Evolutionary conservation across 2,329 filamentous ascomycete species (phyloP).

Genomic region (Aspergillus sp.): DNA sequence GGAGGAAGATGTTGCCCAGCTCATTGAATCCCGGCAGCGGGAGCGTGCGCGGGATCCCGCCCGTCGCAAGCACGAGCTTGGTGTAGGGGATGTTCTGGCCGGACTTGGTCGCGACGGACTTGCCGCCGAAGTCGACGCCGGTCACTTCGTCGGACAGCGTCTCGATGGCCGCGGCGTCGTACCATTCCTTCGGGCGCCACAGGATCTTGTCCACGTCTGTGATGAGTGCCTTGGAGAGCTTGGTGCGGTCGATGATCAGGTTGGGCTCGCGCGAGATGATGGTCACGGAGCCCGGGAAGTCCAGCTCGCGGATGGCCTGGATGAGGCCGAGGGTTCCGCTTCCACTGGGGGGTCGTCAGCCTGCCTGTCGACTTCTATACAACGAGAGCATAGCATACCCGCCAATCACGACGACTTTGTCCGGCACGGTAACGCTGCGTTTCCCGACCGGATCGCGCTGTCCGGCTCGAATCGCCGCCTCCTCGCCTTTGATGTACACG

Average conservation of each 20-base stretch:
- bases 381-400: constrained; percentile 37
- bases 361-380: background rate
- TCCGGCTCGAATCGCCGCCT: constrained; percentile 66
- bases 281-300: constrained; percentile 71
- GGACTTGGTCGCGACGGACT: constrained; percentile 63
- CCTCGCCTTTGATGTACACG: constrained; percentile 75
- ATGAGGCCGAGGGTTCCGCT: constrained; percentile 73
- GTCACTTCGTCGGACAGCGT: constrained; percentile 54
- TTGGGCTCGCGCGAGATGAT: constrained; percentile 77
- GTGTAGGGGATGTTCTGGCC: constrained; percentile 67
- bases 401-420: constrained; percentile 71
- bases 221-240: constrained; percentile 87
- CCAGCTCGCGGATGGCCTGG: constrained; percentile 71
- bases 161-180: constrained; percentile 52
- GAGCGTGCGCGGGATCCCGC: constrained; percentile 65
- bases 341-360: constrained; percentile 44
- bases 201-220: constrained; percentile 70
- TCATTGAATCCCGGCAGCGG: constrained; percentile 80
- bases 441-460: constrained; percentile 64
- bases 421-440: constrained; percentile 49
- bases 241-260: constrained; percentile 83
- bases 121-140: constrained; percentile 63
- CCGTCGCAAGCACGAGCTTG: constrained; percentile 84
- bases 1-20: constrained; percentile 74
- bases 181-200: constrained; percentile 69